phyloP scores from a whole-genome alignment of 2,329 filamentous ascomycete genomes.

The Venturia asperata region DNA sequence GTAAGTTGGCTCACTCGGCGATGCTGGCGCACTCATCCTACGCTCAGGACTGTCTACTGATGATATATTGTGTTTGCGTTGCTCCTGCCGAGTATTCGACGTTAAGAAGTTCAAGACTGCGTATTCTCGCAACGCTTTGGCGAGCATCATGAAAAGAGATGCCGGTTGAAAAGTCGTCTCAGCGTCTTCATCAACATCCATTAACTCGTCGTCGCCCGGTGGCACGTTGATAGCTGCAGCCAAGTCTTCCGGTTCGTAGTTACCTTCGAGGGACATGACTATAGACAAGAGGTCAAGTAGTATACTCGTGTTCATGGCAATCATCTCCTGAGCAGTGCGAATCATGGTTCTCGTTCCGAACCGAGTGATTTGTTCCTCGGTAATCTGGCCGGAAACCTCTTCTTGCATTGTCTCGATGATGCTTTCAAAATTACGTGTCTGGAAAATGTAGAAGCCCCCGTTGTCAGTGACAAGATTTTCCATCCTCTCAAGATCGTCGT shows the following conservation, averaged over 20 bases:
- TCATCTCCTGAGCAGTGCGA: constrained; percentile 69
- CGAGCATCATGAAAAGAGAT: constrained; percentile 61
- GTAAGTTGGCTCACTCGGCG: constrained; percentile 8
- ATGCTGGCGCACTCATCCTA: constrained; percentile 40
- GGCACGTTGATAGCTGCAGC: constrained; percentile 29
- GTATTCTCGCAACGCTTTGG: constrained; percentile 32
- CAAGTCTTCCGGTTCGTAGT: constrained; percentile 66
- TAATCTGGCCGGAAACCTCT: constrained; percentile 32
- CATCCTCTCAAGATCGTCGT: constrained; percentile 71
- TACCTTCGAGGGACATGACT: constrained; percentile 77
- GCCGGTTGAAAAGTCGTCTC: constrained; percentile 53
- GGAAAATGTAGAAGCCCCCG: constrained; percentile 45
- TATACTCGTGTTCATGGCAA: constrained; percentile 64
- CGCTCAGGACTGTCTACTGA: constrained; percentile 14
- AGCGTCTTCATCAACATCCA: constrained; percentile 11
- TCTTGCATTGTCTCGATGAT: constrained; percentile 21
- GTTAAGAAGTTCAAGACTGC: constrained; percentile 30
- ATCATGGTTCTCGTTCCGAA: constrained; percentile 72
- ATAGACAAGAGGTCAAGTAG: constrained; percentile 78
- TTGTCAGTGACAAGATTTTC: constrained; percentile 61
- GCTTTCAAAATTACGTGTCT: constrained; percentile 46
- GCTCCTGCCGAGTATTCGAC: constrained; percentile 30
- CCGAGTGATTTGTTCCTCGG: constrained; percentile 52
- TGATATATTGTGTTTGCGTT: constrained; percentile 5
- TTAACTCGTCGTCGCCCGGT: background rate